Evolutionary conservation across 305 asterid species (phyloP).

Genomic region (Stenogyne calaminthoides): DNA sequence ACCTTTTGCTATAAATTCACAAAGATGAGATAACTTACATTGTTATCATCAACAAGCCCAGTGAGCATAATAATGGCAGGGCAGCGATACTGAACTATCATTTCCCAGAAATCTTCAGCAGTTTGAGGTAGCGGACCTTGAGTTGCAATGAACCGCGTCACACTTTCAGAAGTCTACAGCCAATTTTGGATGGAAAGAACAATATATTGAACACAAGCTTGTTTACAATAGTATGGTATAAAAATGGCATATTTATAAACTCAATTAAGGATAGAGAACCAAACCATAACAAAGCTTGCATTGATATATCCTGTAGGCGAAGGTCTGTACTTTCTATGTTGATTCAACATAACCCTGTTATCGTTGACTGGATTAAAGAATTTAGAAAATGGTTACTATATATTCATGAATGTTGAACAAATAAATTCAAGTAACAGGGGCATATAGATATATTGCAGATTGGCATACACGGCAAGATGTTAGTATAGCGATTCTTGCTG

Average conservation of each 20-base stretch:
- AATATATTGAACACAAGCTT: constrained; percentile 8
- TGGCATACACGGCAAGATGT: constrained; percentile 70
- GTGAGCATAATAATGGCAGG: constrained; percentile 91
- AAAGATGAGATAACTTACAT: constrained; percentile 45
- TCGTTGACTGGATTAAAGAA: constrained; percentile 53
- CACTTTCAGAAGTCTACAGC: constrained; percentile 59
- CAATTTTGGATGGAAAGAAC: constrained; percentile 18
- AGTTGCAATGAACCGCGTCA: constrained; percentile 80
- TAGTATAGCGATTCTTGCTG: constrained; percentile 65
- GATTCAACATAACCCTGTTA: constrained; percentile 66
- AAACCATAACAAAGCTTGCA: constrained; percentile 75
- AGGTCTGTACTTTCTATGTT: constrained; percentile 60
- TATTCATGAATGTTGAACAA: not conserved
- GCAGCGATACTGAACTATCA: constrained; percentile 77
- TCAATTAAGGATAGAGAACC: constrained; percentile 8
- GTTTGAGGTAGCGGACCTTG: constrained; percentile 94
- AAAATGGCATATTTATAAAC: constrained; percentile 2
- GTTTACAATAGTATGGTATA: not conserved
- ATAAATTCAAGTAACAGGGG: constrained; percentile 5
- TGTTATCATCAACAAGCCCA: constrained; percentile 62
- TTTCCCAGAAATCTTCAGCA: constrained; percentile 92
- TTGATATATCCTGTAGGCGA: constrained; percentile 82
- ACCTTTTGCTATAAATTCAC: constrained; percentile 18
- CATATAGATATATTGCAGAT: constrained; percentile 16
- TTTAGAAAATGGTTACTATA: constrained; percentile 13